Evolutionary conservation across 495 filamentous ascomycete genomes (phyloP).

Genomic region (Hyaloscypha variabilis): DNA sequence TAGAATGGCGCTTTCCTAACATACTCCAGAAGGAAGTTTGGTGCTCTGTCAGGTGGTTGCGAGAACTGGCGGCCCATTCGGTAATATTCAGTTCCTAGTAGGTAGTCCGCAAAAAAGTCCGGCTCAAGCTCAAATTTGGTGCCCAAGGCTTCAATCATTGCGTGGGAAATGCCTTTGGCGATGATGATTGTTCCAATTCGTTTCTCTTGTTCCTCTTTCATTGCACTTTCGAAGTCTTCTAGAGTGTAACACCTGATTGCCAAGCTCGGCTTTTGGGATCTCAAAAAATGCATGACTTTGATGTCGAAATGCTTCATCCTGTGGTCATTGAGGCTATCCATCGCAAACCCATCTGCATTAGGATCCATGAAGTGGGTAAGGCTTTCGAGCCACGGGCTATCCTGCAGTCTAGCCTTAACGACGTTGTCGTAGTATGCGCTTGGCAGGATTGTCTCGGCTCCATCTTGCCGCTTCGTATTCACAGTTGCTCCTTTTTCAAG

Average conservation of each 20-base stretch:
- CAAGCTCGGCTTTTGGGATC: background rate
- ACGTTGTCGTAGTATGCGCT: background rate
- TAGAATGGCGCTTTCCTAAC: conserved; percentile 8
- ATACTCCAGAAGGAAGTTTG: background rate
- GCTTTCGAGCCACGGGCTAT: background rate
- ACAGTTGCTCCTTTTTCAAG: no score
- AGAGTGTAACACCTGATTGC: background rate
- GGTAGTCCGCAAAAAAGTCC: conserved; percentile 4
- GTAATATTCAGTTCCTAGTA: conserved; percentile 4
- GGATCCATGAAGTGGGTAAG: background rate
- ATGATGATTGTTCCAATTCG: background rate
- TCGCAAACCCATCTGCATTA: background rate
- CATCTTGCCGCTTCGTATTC: no score
- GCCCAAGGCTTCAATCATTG: conserved; percentile 9
- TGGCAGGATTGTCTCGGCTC: no score
- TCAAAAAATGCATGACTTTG: background rate
- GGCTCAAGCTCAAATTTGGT: conserved; percentile 1
- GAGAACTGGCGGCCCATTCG: background rate
- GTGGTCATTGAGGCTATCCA: background rate
- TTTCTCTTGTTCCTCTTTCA: background rate
- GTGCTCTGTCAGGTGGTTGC: background rate
- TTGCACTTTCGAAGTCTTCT: background rate
- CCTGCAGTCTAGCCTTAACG: background rate
- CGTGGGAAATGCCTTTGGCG: background rate
- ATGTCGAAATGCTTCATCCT: conserved; percentile 10